Base-by-base conservation (phyloP, 2,329 filamentous ascomycete genomes). In the Monilinia laxa region DNA sequence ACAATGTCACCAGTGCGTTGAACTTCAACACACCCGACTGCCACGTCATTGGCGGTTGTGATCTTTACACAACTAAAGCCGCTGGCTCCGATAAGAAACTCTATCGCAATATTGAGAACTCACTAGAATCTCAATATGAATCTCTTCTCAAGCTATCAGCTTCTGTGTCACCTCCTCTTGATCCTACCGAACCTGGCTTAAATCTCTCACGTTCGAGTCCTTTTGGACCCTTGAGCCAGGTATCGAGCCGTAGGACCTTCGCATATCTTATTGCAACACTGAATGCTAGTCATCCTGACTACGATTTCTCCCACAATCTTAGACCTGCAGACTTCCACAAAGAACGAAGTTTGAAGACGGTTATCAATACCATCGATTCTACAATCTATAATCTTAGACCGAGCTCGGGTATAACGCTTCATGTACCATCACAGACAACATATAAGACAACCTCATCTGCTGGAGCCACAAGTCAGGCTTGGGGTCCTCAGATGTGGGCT, bases 11-110 rank as follows among this genome's bases (percentile, higher is more conserved):
- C 69, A 90, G 90, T 80, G 91, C 94, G 70, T 87, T 99, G 76
- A 98, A 97, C 77, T 98, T 98, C 82, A 92, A 95, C 75, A 97
- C 94, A 0, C 87, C 91, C 62, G 94, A 98, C 77, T 93, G 92
- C 76, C 91, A 94, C 73, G 90, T 99, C 68, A 90, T 93, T 38
- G 95, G 95, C 73, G 91, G 92, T 71, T 98, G 94, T 83, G 95
- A 99, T 78, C 85, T 98, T 23, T 99, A 97, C 82, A 98, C 94
- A 12, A 97, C 93, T 35, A 99, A 99, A 80, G 93, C 95, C 40
- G 93, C 94, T 65, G 93, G 93, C 56, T 89, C 90, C 70, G 95
- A 99, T 78, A 97, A 97, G 85, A 98, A 98, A 77, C 83, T 99
- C 11, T 97, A 97, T 83, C 96, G 93, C 80, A 91, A 90, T 76